These are phyloP conservation scores for Glycine tomentella DNA, from an alignment of 306 rosid species.

Conservation along the genomic window DNA sequence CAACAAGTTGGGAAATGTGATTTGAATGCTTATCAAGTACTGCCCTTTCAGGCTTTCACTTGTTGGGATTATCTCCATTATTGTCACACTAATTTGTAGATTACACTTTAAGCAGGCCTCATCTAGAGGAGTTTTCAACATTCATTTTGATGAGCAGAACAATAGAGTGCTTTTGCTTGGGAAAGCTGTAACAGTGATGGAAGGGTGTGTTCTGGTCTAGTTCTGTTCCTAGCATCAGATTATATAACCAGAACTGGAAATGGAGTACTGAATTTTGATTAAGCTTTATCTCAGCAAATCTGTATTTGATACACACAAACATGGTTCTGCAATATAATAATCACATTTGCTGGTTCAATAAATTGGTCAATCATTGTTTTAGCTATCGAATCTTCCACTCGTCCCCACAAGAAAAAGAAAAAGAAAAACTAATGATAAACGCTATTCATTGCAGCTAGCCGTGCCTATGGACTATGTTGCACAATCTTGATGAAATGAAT, in stretches of 20 bases:
- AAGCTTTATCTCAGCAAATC: too few relatives aligned
- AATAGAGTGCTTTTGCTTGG: slow-evolving; percentile 66
- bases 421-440: background rate
- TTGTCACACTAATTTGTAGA: too few relatives aligned
- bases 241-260: too few relatives aligned
- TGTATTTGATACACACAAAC: too few relatives aligned
- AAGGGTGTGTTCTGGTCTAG: slow-evolving; percentile 64
- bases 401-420: background rate
- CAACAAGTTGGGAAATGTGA: too few relatives aligned
- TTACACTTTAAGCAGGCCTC: too few relatives aligned
- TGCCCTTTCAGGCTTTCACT: too few relatives aligned
- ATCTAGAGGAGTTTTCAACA: too few relatives aligned
- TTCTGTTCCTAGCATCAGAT: background rate
- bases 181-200: slow-evolving; percentile 67
- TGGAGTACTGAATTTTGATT: too few relatives aligned
- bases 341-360: background rate
- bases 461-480: background rate
- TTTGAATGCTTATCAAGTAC: too few relatives aligned
- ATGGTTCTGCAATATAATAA: background rate
- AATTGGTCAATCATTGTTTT: background rate
- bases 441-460: background rate
- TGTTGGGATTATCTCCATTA: too few relatives aligned
- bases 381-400: background rate
- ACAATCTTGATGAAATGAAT: background rate
- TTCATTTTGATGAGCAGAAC: too few relatives aligned